Conservation (phyloP, 352 stramenopile genomes). For the Phytopythium sindhum region DNA sequence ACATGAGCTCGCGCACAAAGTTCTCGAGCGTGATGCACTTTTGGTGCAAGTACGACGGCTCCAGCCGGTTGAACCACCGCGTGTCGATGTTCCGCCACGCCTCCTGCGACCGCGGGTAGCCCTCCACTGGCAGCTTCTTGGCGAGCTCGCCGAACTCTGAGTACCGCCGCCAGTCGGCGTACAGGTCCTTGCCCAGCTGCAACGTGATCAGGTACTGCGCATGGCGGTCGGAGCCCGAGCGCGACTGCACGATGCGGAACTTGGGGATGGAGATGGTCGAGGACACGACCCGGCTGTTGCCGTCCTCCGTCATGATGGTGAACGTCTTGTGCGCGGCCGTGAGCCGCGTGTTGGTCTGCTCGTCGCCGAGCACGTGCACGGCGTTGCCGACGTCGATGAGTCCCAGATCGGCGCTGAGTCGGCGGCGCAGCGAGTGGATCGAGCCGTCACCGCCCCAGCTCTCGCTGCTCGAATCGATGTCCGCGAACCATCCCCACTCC, state of each 20-base stretch:
- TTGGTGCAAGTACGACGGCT: constrained; percentile 84
- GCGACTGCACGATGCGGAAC: constrained; percentile 86
- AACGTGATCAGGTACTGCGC: constrained; percentile 87
- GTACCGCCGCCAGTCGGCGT: constrained; percentile 85
- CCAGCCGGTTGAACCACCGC: constrained; percentile 84
- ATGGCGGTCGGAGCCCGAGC: constrained; percentile 73
- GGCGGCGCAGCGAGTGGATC: constrained; percentile 55
- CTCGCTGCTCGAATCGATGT: constrained; percentile 86
- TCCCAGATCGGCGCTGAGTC: constrained; percentile 67
- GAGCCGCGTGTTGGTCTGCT: constrained; percentile 80
- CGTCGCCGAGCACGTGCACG: constrained; percentile 76
- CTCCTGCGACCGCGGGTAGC: constrained; percentile 55
- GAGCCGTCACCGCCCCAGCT: constrained; percentile 73
- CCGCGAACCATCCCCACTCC: constrained; percentile 87
- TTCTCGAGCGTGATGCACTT: constrained; percentile 89
- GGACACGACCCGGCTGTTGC: constrained; percentile 76
- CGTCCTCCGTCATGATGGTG: constrained; percentile 58
- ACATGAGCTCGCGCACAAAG: constrained; percentile 88
- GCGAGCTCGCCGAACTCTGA: constrained; percentile 85
- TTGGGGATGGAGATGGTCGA: constrained; percentile 83
- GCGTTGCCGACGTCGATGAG: constrained; percentile 57
- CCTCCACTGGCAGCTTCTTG: constrained; percentile 68
- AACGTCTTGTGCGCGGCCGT: constrained; percentile 87
- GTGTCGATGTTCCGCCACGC: constrained; percentile 79
- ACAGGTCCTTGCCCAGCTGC: constrained; percentile 84